phyloP scores from a whole-genome alignment of 2,329 filamentous ascomycete species.

The Fusarium sp. region DNA sequence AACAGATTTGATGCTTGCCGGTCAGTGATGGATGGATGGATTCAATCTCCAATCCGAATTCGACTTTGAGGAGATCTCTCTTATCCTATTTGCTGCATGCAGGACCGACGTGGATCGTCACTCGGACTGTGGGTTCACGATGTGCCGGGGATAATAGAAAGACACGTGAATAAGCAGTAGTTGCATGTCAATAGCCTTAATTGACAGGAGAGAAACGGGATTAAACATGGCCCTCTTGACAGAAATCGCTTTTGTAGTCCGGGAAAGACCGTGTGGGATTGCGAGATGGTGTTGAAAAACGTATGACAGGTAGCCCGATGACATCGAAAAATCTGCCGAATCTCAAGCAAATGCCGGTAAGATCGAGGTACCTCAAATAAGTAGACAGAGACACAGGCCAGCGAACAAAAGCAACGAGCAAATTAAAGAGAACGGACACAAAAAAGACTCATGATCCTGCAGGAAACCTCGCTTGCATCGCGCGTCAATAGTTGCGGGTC shows the following conservation, averaged over 20 bases:
- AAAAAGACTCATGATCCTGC: slow-evolving; percentile 23
- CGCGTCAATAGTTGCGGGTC: slow-evolving; percentile 15
- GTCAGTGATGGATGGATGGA: neutral
- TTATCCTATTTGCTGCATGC: neutral
- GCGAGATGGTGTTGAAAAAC: slow-evolving; percentile 25
- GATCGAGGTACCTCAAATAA: neutral
- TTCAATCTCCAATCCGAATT: slow-evolving; percentile 5
- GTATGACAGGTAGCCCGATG: slow-evolving; percentile 39
- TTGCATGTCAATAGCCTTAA: slow-evolving; percentile 20
- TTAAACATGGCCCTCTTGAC: slow-evolving; percentile 8
- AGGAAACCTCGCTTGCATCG: slow-evolving; percentile 13
- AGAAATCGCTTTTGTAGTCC: slow-evolving; percentile 13
- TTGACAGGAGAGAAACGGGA: slow-evolving; percentile 14
- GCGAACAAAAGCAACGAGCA: slow-evolving; percentile 1
- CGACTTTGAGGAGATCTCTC: neutral
- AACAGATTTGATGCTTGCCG: slow-evolving; percentile 19
- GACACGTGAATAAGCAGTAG: slow-evolving; percentile 16
- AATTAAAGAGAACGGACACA: slow-evolving; percentile 6
- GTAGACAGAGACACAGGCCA: slow-evolving; percentile 2
- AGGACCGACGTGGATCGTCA: neutral
- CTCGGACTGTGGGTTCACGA: neutral
- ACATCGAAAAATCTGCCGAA: slow-evolving; percentile 16
- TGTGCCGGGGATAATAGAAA: neutral
- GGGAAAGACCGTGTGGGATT: slow-evolving; percentile 26
- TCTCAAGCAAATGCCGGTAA: neutral